phyloP scores from a whole-genome alignment of 495 filamentous ascomycete species.

The Delitschia confertaspora region DNA sequence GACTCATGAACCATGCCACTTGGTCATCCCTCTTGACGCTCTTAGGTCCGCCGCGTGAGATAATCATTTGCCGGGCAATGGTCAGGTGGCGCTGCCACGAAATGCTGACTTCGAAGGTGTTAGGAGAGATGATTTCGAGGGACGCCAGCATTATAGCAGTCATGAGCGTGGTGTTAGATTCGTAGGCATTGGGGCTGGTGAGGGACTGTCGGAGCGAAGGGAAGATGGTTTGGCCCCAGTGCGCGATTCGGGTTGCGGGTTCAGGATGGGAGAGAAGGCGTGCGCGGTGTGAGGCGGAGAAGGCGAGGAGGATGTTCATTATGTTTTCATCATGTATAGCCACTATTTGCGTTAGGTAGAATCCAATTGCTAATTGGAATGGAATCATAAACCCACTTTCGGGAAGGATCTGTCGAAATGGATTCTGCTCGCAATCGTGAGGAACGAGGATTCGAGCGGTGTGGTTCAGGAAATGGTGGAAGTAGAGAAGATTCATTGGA shows the following conservation, averaged over 20 bases:
- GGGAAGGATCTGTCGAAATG: constrained; percentile 62
- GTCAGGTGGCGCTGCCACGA: constrained; percentile 72
- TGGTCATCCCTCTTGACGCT: constrained; percentile 52
- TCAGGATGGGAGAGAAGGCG: constrained; percentile 65
- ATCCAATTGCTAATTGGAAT: too few species aligned
- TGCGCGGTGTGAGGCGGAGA: constrained; percentile 73
- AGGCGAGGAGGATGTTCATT: constrained; percentile 69
- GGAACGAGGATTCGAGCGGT: constrained; percentile 67
- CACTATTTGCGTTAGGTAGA: constrained; percentile 42
- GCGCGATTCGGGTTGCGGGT: constrained; percentile 67
- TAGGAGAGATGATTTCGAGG: constrained; percentile 76
- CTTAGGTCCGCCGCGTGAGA: constrained; percentile 53
- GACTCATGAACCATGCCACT: constrained; percentile 68
- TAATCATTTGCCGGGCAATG: constrained; percentile 66
- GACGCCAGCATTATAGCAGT: constrained; percentile 83
- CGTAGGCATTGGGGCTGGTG: constrained; percentile 34
- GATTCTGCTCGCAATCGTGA: constrained; percentile 66
- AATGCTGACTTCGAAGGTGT: constrained; percentile 64
- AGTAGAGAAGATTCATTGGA: constrained; percentile 69
- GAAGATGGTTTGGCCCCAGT: constrained; percentile 72
- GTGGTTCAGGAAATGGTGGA: constrained; percentile 74
- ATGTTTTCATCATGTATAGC: constrained; percentile 59
- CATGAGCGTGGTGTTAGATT: constrained; percentile 67
- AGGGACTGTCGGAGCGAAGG: constrained; percentile 61
- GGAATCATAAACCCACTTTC: constrained; percentile 44